These are phyloP conservation scores for Acephala macrosclerotiorum DNA, from an alignment of 2,329 filamentous ascomycete genomes.

Conservation along the genomic window DNA sequence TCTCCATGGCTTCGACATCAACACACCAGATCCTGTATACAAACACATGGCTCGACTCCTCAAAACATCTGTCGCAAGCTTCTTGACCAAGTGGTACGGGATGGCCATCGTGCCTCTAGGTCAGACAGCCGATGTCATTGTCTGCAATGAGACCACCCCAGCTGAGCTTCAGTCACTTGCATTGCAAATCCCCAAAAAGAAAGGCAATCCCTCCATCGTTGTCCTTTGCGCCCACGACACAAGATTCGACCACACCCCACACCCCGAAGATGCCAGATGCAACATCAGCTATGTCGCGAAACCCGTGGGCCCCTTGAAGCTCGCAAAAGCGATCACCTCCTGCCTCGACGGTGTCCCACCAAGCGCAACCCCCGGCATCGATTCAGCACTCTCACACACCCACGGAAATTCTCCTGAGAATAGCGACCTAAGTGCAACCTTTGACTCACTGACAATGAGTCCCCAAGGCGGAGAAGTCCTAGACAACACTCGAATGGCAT, in stretches of 20 bases:
- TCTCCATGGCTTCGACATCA: slow-evolving; percentile 40
- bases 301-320: slow-evolving; percentile 43
- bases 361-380: slow-evolving; percentile 28
- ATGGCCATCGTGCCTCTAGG: slow-evolving; percentile 39
- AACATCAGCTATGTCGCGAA: slow-evolving; percentile 43
- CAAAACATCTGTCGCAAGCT: slow-evolving; percentile 39
- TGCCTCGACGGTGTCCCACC: slow-evolving; percentile 34
- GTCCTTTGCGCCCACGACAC: slow-evolving; percentile 42
- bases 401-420: slow-evolving; percentile 27
- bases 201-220: slow-evolving; percentile 35
- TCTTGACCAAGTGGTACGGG: slow-evolving; percentile 43
- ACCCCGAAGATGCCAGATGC: slow-evolving; percentile 23
- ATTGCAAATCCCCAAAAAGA: slow-evolving; percentile 14
- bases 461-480: slow-evolving; percentile 38
- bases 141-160: slow-evolving; percentile 38
- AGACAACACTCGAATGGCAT: slow-evolving; percentile 44
- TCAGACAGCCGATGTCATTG: slow-evolving; percentile 36
- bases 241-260: slow-evolving; percentile 32
- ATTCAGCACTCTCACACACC: slow-evolving; percentile 13
- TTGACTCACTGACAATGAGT: slow-evolving; percentile 39
- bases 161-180: slow-evolving; percentile 30
- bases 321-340: slow-evolving; percentile 41
- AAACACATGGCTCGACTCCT: slow-evolving; percentile 33
- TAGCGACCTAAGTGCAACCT: slow-evolving; percentile 38
- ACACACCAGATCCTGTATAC: slow-evolving; percentile 34